A percentile compares a stretch with the other conserved stretches of the same genome.
Conservation (phyloP, 441 rosid species). For the Brassica balearica region DNA sequence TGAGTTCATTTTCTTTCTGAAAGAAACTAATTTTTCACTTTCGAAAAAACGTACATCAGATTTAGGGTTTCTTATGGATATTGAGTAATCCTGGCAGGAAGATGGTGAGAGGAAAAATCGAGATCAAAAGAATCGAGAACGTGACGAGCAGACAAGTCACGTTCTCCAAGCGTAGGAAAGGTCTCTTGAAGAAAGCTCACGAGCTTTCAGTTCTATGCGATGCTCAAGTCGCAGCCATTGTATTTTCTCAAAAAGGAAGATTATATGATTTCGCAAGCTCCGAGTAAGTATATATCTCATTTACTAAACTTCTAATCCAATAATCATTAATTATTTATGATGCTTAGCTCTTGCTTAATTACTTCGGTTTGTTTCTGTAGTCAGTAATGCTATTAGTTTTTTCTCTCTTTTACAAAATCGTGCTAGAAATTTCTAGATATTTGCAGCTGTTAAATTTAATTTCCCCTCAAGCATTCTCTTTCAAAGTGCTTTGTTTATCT, state of each 20-base stretch:
- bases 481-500: not conserved
- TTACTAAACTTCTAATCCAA: not conserved
- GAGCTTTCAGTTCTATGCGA: constrained; percentile 41
- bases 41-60: no score
- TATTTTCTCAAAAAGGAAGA: constrained; percentile 62
- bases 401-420: not conserved
- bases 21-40: not conserved
- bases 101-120: constrained; percentile 58
- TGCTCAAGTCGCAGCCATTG: constrained; percentile 53
- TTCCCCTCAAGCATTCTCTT: not conserved
- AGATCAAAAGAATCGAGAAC: constrained; percentile 60
- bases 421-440: not conserved
- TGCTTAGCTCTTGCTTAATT: not conserved
- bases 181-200: constrained; percentile 67
- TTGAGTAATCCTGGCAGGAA: no score
- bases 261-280: constrained; percentile 56
- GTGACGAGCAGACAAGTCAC: constrained; percentile 60
- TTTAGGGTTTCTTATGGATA: no score
- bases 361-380: not conserved
- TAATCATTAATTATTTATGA: not conserved
- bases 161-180: constrained; percentile 64
- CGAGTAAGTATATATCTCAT: constrained; percentile 41
- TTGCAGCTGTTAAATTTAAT: not conserved
- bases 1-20: not conserved
- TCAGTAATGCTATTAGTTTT: not conserved